A percentile compares a stretch with the other conserved stretches of the same genome.
These are phyloP conservation scores for Tetracladium maxilliforme DNA, from an alignment of 2,329 filamentous ascomycete genomes.

Conservation along the genomic window DNA sequence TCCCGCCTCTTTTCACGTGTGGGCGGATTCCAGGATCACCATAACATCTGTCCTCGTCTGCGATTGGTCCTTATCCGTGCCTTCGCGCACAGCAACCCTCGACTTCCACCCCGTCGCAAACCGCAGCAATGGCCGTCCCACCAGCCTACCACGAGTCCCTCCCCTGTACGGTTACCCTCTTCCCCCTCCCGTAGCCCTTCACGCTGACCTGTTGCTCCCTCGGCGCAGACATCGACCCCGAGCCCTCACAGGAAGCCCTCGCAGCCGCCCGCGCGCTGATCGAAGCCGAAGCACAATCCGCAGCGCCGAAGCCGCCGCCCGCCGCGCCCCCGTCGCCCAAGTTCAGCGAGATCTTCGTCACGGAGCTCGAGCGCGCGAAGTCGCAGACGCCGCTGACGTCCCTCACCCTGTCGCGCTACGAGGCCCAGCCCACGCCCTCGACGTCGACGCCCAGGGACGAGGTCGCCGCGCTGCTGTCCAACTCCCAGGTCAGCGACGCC, in stretches of 20 bases:
- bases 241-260: constrained; percentile 49
- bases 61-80: neutral
- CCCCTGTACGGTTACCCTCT: constrained; percentile 4
- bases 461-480: neutral
- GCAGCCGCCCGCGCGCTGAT: constrained; percentile 57
- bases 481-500: constrained; percentile 9
- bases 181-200: constrained; percentile 1
- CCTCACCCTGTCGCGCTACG: constrained; percentile 72
- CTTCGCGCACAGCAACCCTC: neutral
- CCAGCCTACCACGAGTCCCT: constrained; percentile 11
- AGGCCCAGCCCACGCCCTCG: constrained; percentile 49
- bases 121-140: neutral
- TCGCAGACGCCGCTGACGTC: constrained; percentile 41
- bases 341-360: constrained; percentile 51
- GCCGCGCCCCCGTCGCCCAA: constrained; percentile 36
- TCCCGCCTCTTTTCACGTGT: no score
- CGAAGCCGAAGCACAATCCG: constrained; percentile 39
- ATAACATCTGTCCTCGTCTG: no score
- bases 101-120: neutral
- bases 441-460: constrained; percentile 11
- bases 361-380: constrained; percentile 55
- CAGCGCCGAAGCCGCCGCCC: constrained; percentile 27
- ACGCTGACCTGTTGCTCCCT: constrained; percentile 4
- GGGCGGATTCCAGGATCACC: no score
- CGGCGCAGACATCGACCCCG: constrained; percentile 76